phyloP scores from a whole-genome alignment of 2,329 filamentous ascomycete species.

The Thelonectria olida region DNA sequence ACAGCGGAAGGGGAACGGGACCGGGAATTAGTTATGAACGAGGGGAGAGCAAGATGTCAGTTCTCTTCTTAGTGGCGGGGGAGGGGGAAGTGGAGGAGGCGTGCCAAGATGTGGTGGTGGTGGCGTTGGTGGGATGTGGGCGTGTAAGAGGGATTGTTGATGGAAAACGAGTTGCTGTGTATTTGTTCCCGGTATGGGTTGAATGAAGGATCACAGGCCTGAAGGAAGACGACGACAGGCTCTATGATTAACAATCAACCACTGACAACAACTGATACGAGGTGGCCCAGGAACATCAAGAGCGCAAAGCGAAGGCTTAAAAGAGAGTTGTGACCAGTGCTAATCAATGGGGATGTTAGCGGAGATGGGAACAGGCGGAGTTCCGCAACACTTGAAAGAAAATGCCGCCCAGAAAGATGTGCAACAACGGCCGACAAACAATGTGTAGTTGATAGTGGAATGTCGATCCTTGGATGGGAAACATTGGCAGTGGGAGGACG shows the following conservation, averaged over 20 bases:
- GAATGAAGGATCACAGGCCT: too few species aligned
- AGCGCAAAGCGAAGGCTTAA: not conserved
- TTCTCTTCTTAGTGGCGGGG: not conserved
- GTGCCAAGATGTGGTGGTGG: not conserved
- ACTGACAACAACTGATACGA: not conserved
- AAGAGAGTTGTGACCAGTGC: not conserved
- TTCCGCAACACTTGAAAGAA: not conserved
- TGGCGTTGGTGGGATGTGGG: not conserved
- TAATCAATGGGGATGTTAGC: not conserved
- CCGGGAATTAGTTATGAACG: too few species aligned
- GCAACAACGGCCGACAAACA: not conserved
- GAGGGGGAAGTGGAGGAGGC: not conserved
- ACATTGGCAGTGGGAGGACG: not conserved
- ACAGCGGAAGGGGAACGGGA: not conserved
- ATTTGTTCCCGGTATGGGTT: too few species aligned
- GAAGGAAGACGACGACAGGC: not conserved
- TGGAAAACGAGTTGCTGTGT: not conserved
- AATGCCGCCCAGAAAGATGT: slow-evolving; percentile 1
- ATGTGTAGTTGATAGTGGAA: too few species aligned
- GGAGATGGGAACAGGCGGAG: slow-evolving; percentile 7
- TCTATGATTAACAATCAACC: not conserved
- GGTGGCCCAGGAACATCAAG: not conserved
- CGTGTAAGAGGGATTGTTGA: not conserved
- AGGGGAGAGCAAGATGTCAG: too few species aligned
- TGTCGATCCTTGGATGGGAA: not conserved